Conservation (phyloP, 352 stramenopile genomes). For the Globisporangium yorkense region DNA sequence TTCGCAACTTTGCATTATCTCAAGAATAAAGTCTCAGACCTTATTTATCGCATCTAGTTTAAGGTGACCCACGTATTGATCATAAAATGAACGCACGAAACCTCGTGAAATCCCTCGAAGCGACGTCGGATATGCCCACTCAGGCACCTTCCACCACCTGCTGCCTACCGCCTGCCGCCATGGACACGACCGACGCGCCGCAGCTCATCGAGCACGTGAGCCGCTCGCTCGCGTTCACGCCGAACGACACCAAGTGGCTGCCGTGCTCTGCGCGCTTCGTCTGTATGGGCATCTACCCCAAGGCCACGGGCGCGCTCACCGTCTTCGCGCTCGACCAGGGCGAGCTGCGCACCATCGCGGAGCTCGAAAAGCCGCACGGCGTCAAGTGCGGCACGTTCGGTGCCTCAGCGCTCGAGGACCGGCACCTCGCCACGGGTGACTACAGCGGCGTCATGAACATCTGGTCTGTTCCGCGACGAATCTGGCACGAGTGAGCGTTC, state of each 20-base stretch:
- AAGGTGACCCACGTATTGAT: too few relatives aligned
- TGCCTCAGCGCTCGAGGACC: constrained; percentile 84
- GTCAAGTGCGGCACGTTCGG: constrained; percentile 97
- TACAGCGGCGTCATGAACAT: constrained; percentile 73
- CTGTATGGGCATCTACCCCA: constrained; percentile 90
- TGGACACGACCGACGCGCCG: constrained; percentile 95
- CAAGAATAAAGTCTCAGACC: too few relatives aligned
- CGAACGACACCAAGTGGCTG: constrained; percentile 94
- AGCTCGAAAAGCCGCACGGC: constrained; percentile 82
- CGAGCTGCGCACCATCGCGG: constrained; percentile 56
- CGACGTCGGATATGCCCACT: neutral
- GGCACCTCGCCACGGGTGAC: constrained; percentile 83
- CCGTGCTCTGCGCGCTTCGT: constrained; percentile 93
- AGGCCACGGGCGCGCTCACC: constrained; percentile 88
- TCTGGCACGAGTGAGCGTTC: too few relatives aligned
- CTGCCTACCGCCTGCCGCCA: constrained; percentile 21
- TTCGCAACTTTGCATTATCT: too few relatives aligned
- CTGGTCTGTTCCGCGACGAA: constrained; percentile 24
- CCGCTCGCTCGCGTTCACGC: constrained; percentile 90
- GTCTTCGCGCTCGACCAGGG: constrained; percentile 91
- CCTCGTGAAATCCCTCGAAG: neutral
- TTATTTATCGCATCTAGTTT: too few relatives aligned
- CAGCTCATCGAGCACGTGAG: constrained; percentile 97
- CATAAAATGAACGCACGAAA: too few relatives aligned
- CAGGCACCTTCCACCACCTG: neutral